Conservation (phyloP, 331 rosid genomes). For the Rosa hybrid region DNA sequence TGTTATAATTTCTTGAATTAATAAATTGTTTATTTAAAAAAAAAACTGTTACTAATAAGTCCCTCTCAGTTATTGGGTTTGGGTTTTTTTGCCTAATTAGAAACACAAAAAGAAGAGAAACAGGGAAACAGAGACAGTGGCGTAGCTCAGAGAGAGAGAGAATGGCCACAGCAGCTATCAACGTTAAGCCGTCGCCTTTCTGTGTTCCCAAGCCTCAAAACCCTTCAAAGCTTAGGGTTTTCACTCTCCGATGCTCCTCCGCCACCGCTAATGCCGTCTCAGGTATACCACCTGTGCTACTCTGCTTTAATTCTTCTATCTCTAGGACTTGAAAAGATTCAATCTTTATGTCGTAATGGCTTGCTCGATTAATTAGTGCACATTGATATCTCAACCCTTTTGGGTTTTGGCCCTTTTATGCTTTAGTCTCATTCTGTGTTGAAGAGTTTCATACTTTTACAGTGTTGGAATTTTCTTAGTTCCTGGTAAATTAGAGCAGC, state of each 20-base stretch:
- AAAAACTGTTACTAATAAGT: no score
- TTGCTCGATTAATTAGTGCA: no score
- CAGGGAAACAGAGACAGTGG: not conserved
- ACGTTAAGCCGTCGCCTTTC: constrained; percentile 19
- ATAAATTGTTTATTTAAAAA: no score
- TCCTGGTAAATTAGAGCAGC: not conserved
- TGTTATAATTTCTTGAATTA: no score
- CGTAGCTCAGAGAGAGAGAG: not conserved
- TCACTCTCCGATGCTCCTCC: constrained; percentile 57
- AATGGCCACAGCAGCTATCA: constrained; percentile 16
- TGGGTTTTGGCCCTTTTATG: not conserved
- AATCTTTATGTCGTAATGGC: not conserved
- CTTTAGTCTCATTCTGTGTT: not conserved
- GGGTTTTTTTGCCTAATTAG: no score
- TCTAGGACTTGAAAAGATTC: not conserved
- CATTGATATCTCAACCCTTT: not conserved
- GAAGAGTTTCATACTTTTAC: not conserved
- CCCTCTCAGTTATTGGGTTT: no score
- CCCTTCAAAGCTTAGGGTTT: constrained; percentile 36
- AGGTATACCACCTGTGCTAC: constrained; percentile 3
- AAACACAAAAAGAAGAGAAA: no score
- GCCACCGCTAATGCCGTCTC: constrained; percentile 15
- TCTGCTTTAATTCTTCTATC: not conserved
- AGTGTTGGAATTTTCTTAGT: not conserved
- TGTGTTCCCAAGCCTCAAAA: constrained; percentile 2